Evolutionary conservation across 805 yeast genomes (phyloP).

Genomic region (Tetrapisispora arboricola): DNA sequence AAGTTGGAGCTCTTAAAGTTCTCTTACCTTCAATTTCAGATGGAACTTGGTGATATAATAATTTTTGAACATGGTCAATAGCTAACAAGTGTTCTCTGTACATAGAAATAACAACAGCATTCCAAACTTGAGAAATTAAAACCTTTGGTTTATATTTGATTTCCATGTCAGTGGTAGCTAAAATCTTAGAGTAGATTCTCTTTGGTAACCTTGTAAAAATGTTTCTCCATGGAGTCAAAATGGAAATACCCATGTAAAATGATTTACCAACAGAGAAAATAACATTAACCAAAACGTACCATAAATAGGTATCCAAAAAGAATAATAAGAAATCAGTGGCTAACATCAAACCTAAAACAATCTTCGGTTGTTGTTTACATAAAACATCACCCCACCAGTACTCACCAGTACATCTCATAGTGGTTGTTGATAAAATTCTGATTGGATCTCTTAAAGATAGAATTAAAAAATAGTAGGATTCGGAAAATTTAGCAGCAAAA

Average conservation of each 20-base stretch:
- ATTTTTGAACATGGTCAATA: constrained; percentile 95
- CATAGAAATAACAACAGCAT: constrained; percentile 97
- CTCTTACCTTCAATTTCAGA: constrained; percentile 97
- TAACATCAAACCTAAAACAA: constrained; percentile 86
- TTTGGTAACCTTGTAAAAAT: constrained; percentile 96
- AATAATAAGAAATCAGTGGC: constrained; percentile 87
- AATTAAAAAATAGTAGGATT: constrained; percentile 87
- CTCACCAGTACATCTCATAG: constrained; percentile 95
- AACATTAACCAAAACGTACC: constrained; percentile 95
- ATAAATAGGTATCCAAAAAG: constrained; percentile 97
- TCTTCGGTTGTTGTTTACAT: constrained; percentile 79
- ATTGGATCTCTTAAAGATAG: constrained; percentile 90
- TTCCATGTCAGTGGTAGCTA: constrained; percentile 98
- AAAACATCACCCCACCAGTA: constrained; percentile 66
- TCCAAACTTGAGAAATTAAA: constrained; percentile 97
- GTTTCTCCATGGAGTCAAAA: constrained; percentile 99
- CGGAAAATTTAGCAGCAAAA: constrained; percentile 78
- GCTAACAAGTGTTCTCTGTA: constrained; percentile 98
- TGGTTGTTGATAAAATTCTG: constrained; percentile 72
- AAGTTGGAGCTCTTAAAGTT: constrained; percentile 96
- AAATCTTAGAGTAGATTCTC: constrained; percentile 94
- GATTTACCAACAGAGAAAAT: constrained; percentile 95
- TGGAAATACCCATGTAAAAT: constrained; percentile 96
- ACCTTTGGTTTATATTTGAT: constrained; percentile 98
- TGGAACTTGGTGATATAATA: constrained; percentile 96